Base-by-base conservation (phyloP, 768 basidiomycete species). In the Sporobolomyces phaffii region DNA sequence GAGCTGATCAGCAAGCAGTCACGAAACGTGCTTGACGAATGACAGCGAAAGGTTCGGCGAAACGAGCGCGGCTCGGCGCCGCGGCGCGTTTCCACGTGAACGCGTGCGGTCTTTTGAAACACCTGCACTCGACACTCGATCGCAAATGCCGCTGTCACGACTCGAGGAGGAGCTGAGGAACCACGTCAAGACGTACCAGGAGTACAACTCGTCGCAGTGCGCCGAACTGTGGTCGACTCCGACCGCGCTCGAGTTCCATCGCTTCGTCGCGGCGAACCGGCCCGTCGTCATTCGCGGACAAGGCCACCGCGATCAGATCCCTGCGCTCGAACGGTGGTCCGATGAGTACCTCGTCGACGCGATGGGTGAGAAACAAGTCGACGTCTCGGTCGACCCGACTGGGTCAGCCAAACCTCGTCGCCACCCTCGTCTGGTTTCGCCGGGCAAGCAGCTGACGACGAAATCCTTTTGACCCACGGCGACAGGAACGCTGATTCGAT, bases 401-500 rank as follows among this genome's bases (percentile, higher is more conserved):
- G 70, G 70, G 70, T 62, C 10, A 26, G 64, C 29, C 24, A 6
- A 22, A 11, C 48, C n/a, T 26, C 13, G 7, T 11, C 18, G 14
- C 26, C 9, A 5, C 8, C 15, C 5, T 13, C 24, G 11, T 8
- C 31, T 9, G 5, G 1, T 31, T 11, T 8, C 11, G 1, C 22
- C 3, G 18, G 0, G 15, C 22, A 24, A 18, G 17, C 22, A 20
- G 29, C 29, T 40, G 2, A 28, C 34, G 22, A 17, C 22, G 11
- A 7, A 15, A 5, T 38, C 3, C 34, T 10, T 40, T 26, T 43
- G 24, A 5, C 1, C 17, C 1, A 4, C 18, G 11, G 17, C 9
- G 14, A 49, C 57, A 68, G 70, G 1, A 64, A 64, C 28, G 70
- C 70, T 2, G 70, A 72, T n/a, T 56, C 70, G 24, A 62, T 72